Percentiles rank a stretch among this genome's conserved stretches.
These are phyloP conservation scores for Rehmannia glutinosa DNA, from an alignment of 257 asterid genomes.

Conservation along the genomic window DNA sequence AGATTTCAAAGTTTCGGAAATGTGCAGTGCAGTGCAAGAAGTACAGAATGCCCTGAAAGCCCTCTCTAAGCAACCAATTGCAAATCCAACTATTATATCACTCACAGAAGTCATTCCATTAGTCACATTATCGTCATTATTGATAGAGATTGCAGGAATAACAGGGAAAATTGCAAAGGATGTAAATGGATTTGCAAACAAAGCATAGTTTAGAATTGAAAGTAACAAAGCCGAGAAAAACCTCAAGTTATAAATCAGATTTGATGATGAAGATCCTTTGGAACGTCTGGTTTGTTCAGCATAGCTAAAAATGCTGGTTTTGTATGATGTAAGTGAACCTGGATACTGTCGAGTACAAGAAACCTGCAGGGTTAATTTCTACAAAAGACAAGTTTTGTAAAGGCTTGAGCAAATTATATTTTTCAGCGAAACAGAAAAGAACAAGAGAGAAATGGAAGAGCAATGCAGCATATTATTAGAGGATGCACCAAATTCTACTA, in stretches of 20 bases:
- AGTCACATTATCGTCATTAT: constrained; percentile 44
- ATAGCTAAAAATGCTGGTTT: too few species aligned
- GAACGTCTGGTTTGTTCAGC: constrained; percentile 18
- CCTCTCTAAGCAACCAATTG: constrained; percentile 21
- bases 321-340: not conserved
- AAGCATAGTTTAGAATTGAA: constrained; percentile 52
- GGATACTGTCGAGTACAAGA: not conserved
- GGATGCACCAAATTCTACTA: too few species aligned
- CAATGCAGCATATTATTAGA: not conserved
- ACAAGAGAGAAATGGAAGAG: not conserved
- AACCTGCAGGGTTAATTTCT: not conserved
- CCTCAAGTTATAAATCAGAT: not conserved
- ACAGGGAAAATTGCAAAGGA: constrained; percentile 39
- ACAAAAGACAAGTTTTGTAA: not conserved
- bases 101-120: constrained; percentile 45
- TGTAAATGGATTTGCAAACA: constrained; percentile 40
- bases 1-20: constrained; percentile 37
- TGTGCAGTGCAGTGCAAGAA: constrained; percentile 45
- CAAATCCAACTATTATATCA: constrained; percentile 5
- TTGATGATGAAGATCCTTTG: constrained; percentile 16
- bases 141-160: constrained; percentile 57
- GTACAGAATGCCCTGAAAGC: constrained; percentile 42
- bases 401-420: not conserved
- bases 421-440: not conserved
- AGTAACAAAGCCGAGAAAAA: too few species aligned